Evolutionary conservation across 169 alveolate species (phyloP), one percentile per base, ranked within the genome.

Genomic region (Plasmodium yoelii): DNA sequence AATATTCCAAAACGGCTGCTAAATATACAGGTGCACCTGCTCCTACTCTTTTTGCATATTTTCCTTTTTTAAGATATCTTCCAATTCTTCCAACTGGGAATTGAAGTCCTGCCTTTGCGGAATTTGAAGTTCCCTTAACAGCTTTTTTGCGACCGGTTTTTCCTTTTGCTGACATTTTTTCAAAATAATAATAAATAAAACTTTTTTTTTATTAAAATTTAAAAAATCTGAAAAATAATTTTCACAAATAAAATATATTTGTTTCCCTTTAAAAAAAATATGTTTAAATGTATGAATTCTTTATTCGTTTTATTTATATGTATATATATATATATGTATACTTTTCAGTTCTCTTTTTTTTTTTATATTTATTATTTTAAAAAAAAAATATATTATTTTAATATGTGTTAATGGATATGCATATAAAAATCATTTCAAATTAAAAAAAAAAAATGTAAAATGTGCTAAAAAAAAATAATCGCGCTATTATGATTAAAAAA

Each of bases 71-170:
- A 89, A 98, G 94, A 95, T 97, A 98, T 91, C 99, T 95, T 63
- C 99, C 99, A 90, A 98, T 97, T 95, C 99, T 98, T 71, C 99
- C 99, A 22, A 98, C 99, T 73, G 99, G 99, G 98, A 98, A 98
- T 95, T 98, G 98, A 57, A 98, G 97, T 87, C 99, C 99, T 77
- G 99, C 99, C 94, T 97, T 97, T 72, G 98, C 97, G 68, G 99
- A 98, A 96, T 99, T 97, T 82, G 99, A 95, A 84, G 92, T 95
- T 92, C 94, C 89, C 94, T 95, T 95, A 53, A 92, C 95, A 82
- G 97, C 88, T 92, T 95, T 95, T 84, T 95, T 95, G 72, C 97
- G 94, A 90, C 98, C 98, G 53, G 95, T 93, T 88, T 94, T 91
- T 73, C 95, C 96, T 73, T 94, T 94, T 68, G 93, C 94, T 57